Conservation (phyloP, 202 grass and related monocot genomes). For the Dendrocalamus latiflorus region DNA sequence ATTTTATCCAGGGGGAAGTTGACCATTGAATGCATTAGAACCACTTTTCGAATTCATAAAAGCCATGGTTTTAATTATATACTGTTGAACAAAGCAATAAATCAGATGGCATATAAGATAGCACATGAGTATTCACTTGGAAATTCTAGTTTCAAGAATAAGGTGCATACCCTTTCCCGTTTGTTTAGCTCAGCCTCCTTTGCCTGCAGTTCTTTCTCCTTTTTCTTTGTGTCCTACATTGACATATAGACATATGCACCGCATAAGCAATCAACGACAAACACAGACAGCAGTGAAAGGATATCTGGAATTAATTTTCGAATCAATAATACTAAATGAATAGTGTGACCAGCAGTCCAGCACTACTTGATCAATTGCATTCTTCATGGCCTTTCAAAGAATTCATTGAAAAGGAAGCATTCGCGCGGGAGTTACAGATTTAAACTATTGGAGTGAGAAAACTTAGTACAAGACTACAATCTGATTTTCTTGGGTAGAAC, state of each 20-base stretch:
- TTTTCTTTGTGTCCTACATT: constrained; percentile 59
- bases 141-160: constrained; percentile 6
- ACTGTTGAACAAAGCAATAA: not conserved
- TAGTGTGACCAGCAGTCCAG: not conserved
- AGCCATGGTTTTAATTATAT: not conserved
- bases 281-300: not conserved
- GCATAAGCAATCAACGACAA: constrained; percentile 13
- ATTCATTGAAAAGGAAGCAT: not conserved
- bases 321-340: not conserved
- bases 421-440: not conserved
- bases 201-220: constrained; percentile 75
- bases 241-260: not conserved
- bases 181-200: constrained; percentile 84
- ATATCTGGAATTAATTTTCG: constrained; percentile 12
- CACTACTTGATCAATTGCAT: not conserved
- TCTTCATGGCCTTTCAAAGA: not conserved
- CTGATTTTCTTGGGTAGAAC: not conserved
- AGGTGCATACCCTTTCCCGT: constrained; percentile 66
- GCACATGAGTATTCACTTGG: not conserved
- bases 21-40: not conserved
- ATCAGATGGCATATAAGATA: not conserved
- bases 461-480: not conserved
- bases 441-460: not conserved
- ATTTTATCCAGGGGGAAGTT: not conserved
- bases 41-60: not conserved